Evolutionary conservation across 371 early-diverging fungal species (phyloP).

Genomic region (Rhizopus stolonifer): DNA sequence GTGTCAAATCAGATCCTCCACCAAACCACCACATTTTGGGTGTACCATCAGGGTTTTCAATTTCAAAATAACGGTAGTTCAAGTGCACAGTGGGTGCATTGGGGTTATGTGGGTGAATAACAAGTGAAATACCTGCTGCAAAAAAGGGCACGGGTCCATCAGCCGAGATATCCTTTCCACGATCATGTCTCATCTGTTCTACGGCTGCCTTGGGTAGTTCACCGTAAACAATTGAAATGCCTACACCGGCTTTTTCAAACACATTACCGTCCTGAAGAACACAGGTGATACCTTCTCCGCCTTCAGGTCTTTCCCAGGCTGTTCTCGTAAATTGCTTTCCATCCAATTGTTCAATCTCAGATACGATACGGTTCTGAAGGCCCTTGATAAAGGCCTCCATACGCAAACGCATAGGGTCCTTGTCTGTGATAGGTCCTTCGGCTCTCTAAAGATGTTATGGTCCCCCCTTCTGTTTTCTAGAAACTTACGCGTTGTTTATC

Average conservation of each 20-base stretch:
- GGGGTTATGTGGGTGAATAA: constrained; percentile 94
- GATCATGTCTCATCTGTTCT: constrained; percentile 73
- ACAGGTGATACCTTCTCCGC: constrained; percentile 90
- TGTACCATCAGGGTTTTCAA: constrained; percentile 55
- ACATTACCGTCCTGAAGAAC: constrained; percentile 88
- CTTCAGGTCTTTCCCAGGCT: constrained; percentile 76
- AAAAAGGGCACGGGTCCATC: constrained; percentile 67
- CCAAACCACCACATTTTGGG: constrained; percentile 82
- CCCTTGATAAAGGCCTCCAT: constrained; percentile 79
- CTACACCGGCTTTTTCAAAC: constrained; percentile 95
- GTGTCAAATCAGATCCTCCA: constrained; percentile 83
- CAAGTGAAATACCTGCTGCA: constrained; percentile 88
- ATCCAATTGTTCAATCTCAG: constrained; percentile 54
- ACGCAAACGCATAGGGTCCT: constrained; percentile 70
- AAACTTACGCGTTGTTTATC: constrained; percentile 39
- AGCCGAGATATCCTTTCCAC: constrained; percentile 46
- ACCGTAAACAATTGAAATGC: constrained; percentile 76
- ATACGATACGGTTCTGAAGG: constrained; percentile 70
- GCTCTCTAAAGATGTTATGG: constrained; percentile 20
- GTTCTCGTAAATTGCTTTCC: constrained; percentile 71
- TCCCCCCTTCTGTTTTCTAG: background rate
- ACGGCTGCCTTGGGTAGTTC: constrained; percentile 70
- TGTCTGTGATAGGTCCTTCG: constrained; percentile 39
- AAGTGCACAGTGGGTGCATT: constrained; percentile 92
- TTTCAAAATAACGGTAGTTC: constrained; percentile 96